Evolutionary conservation across 225 moss, liverwort and hornwort genomes (phyloP), one percentile per base, ranked within the genome.

Genomic region (Anthoceros angustus): DNA sequence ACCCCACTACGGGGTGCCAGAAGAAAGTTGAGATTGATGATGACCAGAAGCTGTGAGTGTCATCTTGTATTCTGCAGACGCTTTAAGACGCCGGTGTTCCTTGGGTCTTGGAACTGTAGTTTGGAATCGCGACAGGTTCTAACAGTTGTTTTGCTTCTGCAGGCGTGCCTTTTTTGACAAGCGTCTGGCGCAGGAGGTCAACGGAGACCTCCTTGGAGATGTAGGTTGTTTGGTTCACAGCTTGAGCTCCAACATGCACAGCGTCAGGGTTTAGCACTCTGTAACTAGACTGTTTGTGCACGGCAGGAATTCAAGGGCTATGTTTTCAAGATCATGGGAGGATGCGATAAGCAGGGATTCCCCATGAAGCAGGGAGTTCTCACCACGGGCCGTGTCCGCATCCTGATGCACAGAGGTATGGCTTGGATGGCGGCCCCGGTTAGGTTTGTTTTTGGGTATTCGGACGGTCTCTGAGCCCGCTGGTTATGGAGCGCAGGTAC

Each of bases 1-100:
- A 87, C 76, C 90, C 93, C 75, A 93, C 90, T 3, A 87, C 90
- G 74, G 90, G 90, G 80, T 90, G 90, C 73, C 90, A 93, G 69
- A 93, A 89, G 80, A 90, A 89, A 72, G 90, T 93, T 14, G 93
- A 93, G 70, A 80, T 93, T 60, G 89, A 93, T 77, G 93, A 90
- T 77, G 90, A 90, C 61, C 77, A 75, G 18, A 93, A 90, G 70
- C 87, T 93, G 89, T 93, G 40, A 77, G 82, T 73, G 43, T 62
- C 14, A 6, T 2, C 0, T 23, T 14, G 20, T 68, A 0, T 12
- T 42, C 23, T n/a, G n/a, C n/a, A n/a, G n/a, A n/a, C n/a, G 39
- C 40, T 39, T 11, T n/a, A 14, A 18, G 10, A 42, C 24, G 4
- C 6, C 12, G 40, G 62, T 6, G 40, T 67, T 23, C 0, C 39